Base-by-base conservation (phyloP, 139 green algal genomes). In the Chlamydomonas sphaeroides region DNA sequence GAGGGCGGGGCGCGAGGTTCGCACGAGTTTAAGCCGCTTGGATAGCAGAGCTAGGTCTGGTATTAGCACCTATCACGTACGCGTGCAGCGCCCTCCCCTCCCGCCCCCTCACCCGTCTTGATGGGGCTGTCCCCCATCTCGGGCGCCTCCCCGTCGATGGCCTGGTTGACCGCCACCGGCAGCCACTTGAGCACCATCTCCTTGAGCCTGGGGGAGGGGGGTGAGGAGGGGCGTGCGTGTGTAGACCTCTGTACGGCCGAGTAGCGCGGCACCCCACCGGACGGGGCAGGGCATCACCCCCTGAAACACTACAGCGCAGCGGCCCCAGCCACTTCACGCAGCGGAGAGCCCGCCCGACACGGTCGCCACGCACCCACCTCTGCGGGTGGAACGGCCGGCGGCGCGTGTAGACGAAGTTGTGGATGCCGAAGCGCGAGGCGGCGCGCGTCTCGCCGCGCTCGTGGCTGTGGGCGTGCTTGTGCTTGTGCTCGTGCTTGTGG, bases 371-470 rank as follows among this genome's bases (percentile, higher is more conserved):
- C 30, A 51, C 70, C 0, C 51, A 92, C 92, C 94, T 88, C 85
- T 97, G 92, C 1, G 94, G 93, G 87, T 98, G 96, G 89, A 98
- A 98, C 2, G 96, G 95, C 51, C 80, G 83, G 15, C 96, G 88
- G 59, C 93, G 85, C 0, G 56, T 53, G 92, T 98, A 98, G 28
- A 98, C 96, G 83, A 98, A 98, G 80, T 73, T 93, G 32, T 67
- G 69, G 83, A 98, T 98, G 83, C 96, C 96, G 89, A 98, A 98
- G 26, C 94, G 91, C 39, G 68, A 67, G 0, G 85, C 89, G 1
- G 89, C 89, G 18, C 56, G 78, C 30, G 87, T 94, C 70, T 90
- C 86, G 17, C 66, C 66, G 30, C 57, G 59, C 65, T 90, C 78
- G 26, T 86, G 59, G 4, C 80, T n/a, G 85, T 89, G 89, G 33